These are phyloP conservation scores for Phytophthora quininea DNA, from an alignment of 352 stramenopile genomes.

Conservation along the genomic window DNA sequence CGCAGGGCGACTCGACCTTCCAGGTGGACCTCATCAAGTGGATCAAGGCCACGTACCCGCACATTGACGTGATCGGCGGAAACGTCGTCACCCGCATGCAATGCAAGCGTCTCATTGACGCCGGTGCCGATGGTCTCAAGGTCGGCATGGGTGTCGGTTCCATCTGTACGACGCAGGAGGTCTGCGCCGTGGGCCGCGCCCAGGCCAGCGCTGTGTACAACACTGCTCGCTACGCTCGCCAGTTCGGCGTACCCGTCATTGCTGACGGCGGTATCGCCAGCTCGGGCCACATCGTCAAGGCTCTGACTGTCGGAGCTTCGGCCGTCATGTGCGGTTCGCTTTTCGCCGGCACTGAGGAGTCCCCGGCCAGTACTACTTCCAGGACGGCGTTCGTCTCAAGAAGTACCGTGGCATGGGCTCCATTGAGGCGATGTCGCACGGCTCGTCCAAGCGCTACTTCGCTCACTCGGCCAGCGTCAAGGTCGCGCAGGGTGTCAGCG, in stretches of 20 bases:
- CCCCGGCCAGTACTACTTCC: conserved; percentile 99
- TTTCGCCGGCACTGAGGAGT: conserved; percentile 99
- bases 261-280: conserved; percentile 99
- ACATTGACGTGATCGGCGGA: conserved; percentile 98
- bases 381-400: conserved; percentile 99
- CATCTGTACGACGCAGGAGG: conserved; percentile 99
- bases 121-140: conserved; percentile 98
- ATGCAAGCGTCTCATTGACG: conserved; percentile 98
- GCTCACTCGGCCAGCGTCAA: conserved; percentile 93
- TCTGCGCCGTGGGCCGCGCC: conserved; percentile 97
- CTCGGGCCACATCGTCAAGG: conserved; percentile 99
- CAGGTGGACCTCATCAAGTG: conserved; percentile 92
- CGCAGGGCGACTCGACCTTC: conserved; percentile 97
- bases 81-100: conserved; percentile 99
- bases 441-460: conserved; percentile 94
- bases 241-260: conserved; percentile 98
- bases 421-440: conserved; percentile 99
- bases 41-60: conserved; percentile 96
- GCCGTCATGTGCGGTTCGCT: conserved; percentile 99
- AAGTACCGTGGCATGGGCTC: conserved; percentile 99
- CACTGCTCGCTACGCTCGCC: conserved; percentile 94
- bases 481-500: conserved; percentile 99
- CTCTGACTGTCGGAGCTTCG: conserved; percentile 96
- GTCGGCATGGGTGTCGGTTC: conserved; percentile 99
- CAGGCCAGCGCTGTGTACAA: conserved; percentile 99